Base-by-base conservation (phyloP, 2,329 filamentous ascomycete species). In the Trichoderma koningii region DNA sequence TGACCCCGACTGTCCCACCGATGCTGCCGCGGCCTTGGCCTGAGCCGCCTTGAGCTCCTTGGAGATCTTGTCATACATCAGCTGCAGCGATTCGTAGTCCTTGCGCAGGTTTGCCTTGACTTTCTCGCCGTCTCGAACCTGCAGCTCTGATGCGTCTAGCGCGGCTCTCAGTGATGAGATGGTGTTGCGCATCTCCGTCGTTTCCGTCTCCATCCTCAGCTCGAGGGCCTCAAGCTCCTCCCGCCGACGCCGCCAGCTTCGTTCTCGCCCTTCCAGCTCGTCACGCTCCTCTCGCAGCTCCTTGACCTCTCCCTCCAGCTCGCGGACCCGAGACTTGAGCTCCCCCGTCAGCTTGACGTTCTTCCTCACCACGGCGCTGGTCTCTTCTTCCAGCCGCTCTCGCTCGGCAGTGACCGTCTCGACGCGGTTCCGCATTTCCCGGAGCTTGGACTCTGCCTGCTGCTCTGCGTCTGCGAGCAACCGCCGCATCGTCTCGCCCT, bases 401-500 rank as follows among this genome's bases (percentile, higher is more conserved):
- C 95, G 87, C 76, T 99, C 95, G 75, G 97, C 93, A n/a, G 96
- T 85, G 0, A 93, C 93, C 1, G 91, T 83, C 72, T 98, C 94
- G 83, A 98, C 89, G 2, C 90, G 87, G 65, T 92, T 88, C 62
- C 92, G 89, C 88, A 97, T 95, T 69, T 98, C 94, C 30, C 92
- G 88, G 19, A 96, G 86, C 72, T 92, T 91, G 66, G 82, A 82
- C 69, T 98, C 93, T 1, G 93, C 88, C 10, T 91, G 85, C 66
- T 90, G 87, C 75, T 98, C 92, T 9, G 93, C 91, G 69, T 98
- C 94, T 17, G 89, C 89, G 14, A 99, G 81, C 66, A 98, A 83
- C 55, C 93, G 84, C 41, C 95, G 87, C 93, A 99, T 98, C 0
- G 92, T 97, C 79, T 98, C 94, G 28, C 88, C 91, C 77, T 99